Evolutionary conservation across 2,329 filamentous ascomycete genomes (phyloP).

Genomic region (Talaromyces marneffei): DNA sequence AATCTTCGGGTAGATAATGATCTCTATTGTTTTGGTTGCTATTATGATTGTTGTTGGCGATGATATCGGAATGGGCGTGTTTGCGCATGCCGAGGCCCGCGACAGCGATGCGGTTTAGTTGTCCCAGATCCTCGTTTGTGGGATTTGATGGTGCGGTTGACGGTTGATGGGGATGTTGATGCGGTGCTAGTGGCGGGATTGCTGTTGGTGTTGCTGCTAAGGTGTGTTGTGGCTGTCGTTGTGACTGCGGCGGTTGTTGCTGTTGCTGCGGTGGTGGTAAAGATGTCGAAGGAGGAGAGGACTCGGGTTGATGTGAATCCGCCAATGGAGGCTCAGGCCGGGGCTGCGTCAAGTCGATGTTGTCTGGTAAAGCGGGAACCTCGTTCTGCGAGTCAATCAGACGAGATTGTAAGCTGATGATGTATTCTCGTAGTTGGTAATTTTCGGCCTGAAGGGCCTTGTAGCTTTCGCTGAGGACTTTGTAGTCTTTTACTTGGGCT

Average conservation of each 20-base stretch:
- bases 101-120: conserved; percentile 40
- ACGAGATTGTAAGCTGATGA: conserved; percentile 80
- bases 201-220: conserved; percentile 16
- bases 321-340: conserved; percentile 33
- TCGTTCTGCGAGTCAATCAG: conserved; percentile 79
- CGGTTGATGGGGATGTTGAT: conserved; percentile 16
- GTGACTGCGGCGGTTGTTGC: not conserved
- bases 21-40: not conserved
- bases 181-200: conserved; percentile 11
- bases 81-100: conserved; percentile 41
- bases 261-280: not conserved
- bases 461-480: conserved; percentile 67
- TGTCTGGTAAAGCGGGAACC: conserved; percentile 74
- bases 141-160: conserved; percentile 9
- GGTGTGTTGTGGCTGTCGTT: conserved; percentile 20
- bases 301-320: conserved; percentile 12
- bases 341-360: conserved; percentile 63
- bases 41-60: not conserved
- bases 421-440: conserved; percentile 84
- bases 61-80: conserved; percentile 8
- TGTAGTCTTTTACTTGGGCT: conserved; percentile 79
- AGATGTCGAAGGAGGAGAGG: not conserved
- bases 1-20: not conserved
- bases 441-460: conserved; percentile 84
- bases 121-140: conserved; percentile 36